Evolutionary conservation across 2,329 filamentous ascomycete genomes (phyloP).

Genomic region (Torrubiellomyces zombiae): DNA sequence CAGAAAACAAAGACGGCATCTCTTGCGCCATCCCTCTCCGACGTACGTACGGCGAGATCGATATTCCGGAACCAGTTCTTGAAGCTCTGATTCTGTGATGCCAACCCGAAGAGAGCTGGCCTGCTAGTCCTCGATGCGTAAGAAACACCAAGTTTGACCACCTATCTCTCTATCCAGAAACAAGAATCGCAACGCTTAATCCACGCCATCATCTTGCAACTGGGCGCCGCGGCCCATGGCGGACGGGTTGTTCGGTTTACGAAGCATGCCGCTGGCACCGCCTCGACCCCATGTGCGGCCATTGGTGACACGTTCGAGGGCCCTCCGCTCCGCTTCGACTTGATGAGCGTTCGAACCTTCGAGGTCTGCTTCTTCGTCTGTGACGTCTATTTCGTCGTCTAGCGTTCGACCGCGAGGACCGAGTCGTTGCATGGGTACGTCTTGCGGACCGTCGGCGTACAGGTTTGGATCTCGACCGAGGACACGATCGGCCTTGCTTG

Average conservation of each 20-base stretch:
- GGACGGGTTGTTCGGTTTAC: constrained; percentile 16
- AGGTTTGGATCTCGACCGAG: constrained; percentile 39
- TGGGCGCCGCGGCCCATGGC: constrained; percentile 1
- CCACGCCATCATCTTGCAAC: constrained; percentile 16
- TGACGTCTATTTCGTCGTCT: constrained; percentile 24
- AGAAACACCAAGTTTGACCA: neutral
- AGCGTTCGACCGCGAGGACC: constrained; percentile 27
- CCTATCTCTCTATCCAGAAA: neutral
- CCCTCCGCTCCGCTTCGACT: constrained; percentile 25
- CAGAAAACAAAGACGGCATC: too few species aligned
- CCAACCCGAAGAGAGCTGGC: too few species aligned
- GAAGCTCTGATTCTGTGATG: too few species aligned
- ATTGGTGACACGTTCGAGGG: constrained; percentile 26
- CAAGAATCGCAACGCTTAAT: constrained; percentile 7
- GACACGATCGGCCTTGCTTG: constrained; percentile 41
- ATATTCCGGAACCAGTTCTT: too few species aligned
- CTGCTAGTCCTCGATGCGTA: too few species aligned
- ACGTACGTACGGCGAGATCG: too few species aligned
- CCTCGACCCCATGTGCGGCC: constrained; percentile 20
- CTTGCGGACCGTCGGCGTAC: constrained; percentile 31
- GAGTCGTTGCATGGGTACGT: constrained; percentile 29
- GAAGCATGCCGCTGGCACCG: constrained; percentile 26
- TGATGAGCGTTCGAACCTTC: constrained; percentile 6
- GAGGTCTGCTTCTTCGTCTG: constrained; percentile 18
- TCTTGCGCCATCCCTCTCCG: too few species aligned